Conservation (phyloP, 169 alveolate species). For the Plasmodium knowlesi region DNA sequence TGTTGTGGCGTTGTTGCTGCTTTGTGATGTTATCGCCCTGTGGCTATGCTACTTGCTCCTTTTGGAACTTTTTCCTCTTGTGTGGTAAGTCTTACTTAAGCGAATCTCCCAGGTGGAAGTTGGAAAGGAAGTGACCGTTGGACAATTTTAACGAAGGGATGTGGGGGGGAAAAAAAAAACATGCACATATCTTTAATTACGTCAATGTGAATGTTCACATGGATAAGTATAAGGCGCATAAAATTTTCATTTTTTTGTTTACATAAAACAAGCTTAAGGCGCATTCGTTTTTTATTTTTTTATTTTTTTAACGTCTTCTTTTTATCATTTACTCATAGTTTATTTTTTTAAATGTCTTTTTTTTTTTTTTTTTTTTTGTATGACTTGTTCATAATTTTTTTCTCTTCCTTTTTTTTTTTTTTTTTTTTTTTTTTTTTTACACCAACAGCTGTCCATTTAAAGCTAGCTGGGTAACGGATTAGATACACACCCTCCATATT, state of each 20-base stretch:
- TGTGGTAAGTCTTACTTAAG: neutral
- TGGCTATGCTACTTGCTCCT: neutral
- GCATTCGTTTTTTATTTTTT: neutral
- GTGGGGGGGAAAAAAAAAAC: neutral
- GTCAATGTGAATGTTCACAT: neutral
- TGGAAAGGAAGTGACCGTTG: neutral
- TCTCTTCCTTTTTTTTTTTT: neutral
- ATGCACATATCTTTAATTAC: neutral
- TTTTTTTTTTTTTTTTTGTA: constrained; percentile 24
- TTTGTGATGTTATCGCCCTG: neutral
- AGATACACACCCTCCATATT: neutral
- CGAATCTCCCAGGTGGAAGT: neutral
- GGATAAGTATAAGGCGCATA: neutral
- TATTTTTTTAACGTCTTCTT: constrained; percentile 3
- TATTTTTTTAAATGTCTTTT: constrained; percentile 6
- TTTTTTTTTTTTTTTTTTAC: constrained; percentile 18
- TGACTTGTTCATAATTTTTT: neutral
- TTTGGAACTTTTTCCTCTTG: constrained; percentile 4
- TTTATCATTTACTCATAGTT: neutral
- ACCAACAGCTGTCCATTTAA: neutral
- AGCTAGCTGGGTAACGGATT: constrained; percentile 6
- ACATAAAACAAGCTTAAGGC: neutral
- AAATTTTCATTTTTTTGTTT: neutral
- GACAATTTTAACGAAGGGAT: neutral
- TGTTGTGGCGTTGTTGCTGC: neutral